These are phyloP conservation scores for Paraurostyla sp. DNA, from an alignment of 73 alveolate genomes.

Conservation along the genomic window DNA sequence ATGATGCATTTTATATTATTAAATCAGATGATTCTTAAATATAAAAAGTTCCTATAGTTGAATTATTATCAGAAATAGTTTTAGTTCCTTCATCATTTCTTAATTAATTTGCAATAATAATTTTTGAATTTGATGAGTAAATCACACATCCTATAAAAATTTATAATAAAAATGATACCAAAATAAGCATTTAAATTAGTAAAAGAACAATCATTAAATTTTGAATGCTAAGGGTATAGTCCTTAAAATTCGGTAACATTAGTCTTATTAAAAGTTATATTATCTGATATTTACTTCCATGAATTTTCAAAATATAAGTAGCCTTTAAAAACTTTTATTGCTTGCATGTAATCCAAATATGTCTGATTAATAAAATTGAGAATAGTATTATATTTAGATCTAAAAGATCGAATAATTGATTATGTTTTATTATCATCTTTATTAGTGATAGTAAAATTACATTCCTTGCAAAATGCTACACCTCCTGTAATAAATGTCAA, in stretches of 20 bases:
- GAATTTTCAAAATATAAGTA: no score
- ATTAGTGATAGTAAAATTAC: background rate
- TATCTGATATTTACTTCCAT: no score
- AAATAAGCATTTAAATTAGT: background rate
- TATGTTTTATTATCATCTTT: no score
- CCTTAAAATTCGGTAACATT: no score
- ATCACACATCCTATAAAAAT: background rate
- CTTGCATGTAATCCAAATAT: no score
- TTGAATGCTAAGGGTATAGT: background rate
- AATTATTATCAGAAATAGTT: background rate
- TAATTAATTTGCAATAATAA: background rate
- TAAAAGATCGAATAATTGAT: no score
- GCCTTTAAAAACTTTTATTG: no score
- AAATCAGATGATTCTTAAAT: background rate
- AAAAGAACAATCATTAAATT: background rate
- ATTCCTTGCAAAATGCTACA: background rate
- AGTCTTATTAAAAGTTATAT: no score
- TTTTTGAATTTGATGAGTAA: background rate
- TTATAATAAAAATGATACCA: no score
- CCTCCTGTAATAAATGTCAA: background rate
- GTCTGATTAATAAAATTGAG: no score
- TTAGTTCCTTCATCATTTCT: background rate
- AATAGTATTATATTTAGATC: no score
- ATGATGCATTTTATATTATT: background rate
- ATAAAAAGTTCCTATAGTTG: background rate